Evolutionary conservation across 2,329 filamentous ascomycete genomes (phyloP).

Genomic region (Sclerotinia glacialis): DNA sequence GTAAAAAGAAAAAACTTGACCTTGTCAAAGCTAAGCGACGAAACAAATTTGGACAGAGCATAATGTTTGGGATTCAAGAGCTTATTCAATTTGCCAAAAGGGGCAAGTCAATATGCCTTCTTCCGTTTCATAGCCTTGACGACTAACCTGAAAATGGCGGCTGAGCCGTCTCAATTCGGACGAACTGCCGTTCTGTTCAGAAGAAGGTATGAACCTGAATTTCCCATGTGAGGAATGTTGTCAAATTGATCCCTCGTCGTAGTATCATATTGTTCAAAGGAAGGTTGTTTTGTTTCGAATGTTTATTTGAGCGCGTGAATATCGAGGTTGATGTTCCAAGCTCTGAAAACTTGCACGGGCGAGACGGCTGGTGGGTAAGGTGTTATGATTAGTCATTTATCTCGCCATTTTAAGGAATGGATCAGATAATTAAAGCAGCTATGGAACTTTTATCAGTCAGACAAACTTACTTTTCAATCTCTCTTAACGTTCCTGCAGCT

Average conservation of each 20-base stretch:
- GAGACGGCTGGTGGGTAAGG: too few species aligned
- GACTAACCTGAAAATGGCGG: background rate
- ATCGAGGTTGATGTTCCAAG: background rate
- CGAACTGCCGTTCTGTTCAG: background rate
- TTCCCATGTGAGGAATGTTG: background rate
- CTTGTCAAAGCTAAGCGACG: background rate
- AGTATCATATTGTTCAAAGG: background rate
- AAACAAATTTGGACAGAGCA: slow-evolving; percentile 1
- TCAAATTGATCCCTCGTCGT: background rate
- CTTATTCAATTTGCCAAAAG: background rate
- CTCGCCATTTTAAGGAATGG: background rate
- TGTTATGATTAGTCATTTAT: background rate
- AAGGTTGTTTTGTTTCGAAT: background rate
- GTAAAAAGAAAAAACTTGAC: background rate
- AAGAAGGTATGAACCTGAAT: background rate
- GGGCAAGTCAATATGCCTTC: background rate
- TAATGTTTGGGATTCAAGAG: background rate
- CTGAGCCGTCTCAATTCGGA: slow-evolving; percentile 5
- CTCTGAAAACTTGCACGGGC: background rate
- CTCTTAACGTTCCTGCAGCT: background rate
- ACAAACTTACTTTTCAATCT: background rate
- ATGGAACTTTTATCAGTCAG: background rate
- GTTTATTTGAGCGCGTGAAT: background rate
- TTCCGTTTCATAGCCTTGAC: slow-evolving; percentile 7
- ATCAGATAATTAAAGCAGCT: background rate